Base-by-base conservation (phyloP, 805 yeast species). In the Schwanniomyces polymorphus region DNA sequence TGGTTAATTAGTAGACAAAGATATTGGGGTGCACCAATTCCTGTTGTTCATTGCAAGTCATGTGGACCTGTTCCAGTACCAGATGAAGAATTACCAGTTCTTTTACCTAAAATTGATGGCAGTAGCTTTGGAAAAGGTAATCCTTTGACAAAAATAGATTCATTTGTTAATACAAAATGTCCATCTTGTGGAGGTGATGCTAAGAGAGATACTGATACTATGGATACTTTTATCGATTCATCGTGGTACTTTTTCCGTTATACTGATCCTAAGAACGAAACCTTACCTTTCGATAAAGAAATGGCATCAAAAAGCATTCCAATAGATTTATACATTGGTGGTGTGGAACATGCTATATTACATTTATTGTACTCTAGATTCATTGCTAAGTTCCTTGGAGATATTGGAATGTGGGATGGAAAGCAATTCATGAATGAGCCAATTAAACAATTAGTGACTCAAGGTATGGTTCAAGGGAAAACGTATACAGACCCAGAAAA, bases 11-110 rank as follows among this genome's bases (percentile, higher is more conserved):
- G 95, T 58, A 80, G 99, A 60, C 99, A 94, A 65, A 72, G 99
- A 49, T 92, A 87, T 65, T 94, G 99, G 99, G 99, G 99, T 23
- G 94, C 97, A 0, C 99, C 99, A 2, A 94, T 94, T 45, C 99
- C 99, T 5, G 90, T 94, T 16, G 76, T 94, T 25, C 94, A 94
- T 59, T 94, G 99, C 70, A 78, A 76, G 6, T 53, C 65, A 2
- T 94, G 99, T 74, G 99, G 99, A 1, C 69, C 85, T 0, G 97
- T 92, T 1, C 88, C 98, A 0, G 98, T 94, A 16, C 97, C 97
- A 0, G 96, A 88, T 35, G 70, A 80, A 2, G 85, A 91, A 25
- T 73, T 94, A 14, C 99, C 99, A 0, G 97, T 94, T 0, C 39
- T 73, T 31, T 77, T 94, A 29, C 98, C 98, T 0, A 67, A 75